A percentile compares a stretch with the other conserved stretches of the same genome.
phyloP scores from a whole-genome alignment of 148 eudicot genomes.

The Polygonum maritimum region DNA sequence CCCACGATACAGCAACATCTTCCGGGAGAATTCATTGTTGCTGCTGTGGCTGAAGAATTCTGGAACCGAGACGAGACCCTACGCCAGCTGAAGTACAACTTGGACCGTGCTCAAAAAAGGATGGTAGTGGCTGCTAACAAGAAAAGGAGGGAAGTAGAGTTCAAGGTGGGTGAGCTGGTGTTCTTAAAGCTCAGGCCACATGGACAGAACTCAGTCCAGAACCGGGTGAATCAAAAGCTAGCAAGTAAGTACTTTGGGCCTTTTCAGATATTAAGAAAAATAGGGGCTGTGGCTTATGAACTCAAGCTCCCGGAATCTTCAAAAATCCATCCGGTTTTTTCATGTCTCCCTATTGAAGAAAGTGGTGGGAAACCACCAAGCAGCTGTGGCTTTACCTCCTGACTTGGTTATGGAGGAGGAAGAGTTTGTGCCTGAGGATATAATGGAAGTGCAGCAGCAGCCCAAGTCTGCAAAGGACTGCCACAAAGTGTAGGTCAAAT shows the following conservation, averaged over 20 bases:
- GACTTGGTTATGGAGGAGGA: not conserved
- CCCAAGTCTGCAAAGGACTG: not conserved
- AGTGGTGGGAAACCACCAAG: not conserved
- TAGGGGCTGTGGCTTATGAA: not conserved
- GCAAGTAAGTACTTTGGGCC: not conserved
- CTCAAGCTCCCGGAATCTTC: not conserved
- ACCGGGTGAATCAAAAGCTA: not conserved
- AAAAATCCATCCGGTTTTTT: not conserved
- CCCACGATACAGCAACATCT: not conserved
- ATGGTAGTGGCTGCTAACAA: not conserved
- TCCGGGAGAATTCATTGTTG: not conserved
- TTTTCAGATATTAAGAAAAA: not conserved
- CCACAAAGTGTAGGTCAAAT: not conserved
- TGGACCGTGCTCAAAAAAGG: not conserved
- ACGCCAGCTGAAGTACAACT: not conserved
- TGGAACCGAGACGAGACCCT: not conserved
- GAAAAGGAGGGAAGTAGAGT: not conserved
- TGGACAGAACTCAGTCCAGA: not conserved
- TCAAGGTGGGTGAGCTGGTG: not conserved
- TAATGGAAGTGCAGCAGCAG: not conserved
- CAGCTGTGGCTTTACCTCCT: not conserved
- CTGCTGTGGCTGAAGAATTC: not conserved
- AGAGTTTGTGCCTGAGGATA: not conserved
- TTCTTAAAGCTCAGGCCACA: not conserved
- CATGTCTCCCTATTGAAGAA: not conserved